Percentiles rank a stretch among this genome's conserved stretches.
Conservation (phyloP, 2,329 filamentous ascomycete genomes). For the Ceratocystiopsis brevicomis region DNA sequence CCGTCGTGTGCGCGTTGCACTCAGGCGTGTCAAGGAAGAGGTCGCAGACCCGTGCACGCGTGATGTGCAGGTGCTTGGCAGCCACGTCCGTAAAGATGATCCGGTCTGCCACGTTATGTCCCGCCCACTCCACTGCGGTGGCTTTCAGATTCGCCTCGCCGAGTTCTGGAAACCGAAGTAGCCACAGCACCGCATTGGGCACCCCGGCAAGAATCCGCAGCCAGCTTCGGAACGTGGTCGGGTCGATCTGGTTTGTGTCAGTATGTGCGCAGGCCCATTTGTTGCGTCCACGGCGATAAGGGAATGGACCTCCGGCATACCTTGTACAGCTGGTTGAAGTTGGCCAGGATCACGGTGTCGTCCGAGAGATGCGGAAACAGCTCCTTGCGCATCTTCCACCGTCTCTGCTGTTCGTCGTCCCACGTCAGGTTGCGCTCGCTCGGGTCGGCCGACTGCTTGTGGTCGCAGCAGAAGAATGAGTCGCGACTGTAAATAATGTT, state of each 20-base stretch:
- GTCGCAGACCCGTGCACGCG: slow-evolving; percentile 77
- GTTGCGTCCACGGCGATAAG: not conserved
- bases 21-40: slow-evolving; percentile 93
- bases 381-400: slow-evolving; percentile 87
- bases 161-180: slow-evolving; percentile 87
- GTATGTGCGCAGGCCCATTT: not conserved
- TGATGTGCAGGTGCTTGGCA: slow-evolving; percentile 85
- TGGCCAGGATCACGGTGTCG: slow-evolving; percentile 77
- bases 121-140: slow-evolving; percentile 70
- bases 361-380: slow-evolving; percentile 70
- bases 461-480: slow-evolving; percentile 97
- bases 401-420: slow-evolving; percentile 61
- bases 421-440: slow-evolving; percentile 51
- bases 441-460: slow-evolving; percentile 61
- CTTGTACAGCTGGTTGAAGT: slow-evolving; percentile 99
- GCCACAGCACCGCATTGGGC: slow-evolving; percentile 81
- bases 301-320: slow-evolving; percentile 25
- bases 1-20: slow-evolving; percentile 95
- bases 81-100: slow-evolving; percentile 94
- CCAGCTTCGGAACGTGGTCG: slow-evolving; percentile 90
- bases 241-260: slow-evolving; percentile 56
- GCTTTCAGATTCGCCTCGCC: slow-evolving; percentile 70
- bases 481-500: slow-evolving; percentile 90
- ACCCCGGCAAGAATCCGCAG: slow-evolving; percentile 71
- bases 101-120: slow-evolving; percentile 63